Conservation (phyloP, 2,329 filamentous ascomycete genomes). For the Aaosphaeria arxii region DNA sequence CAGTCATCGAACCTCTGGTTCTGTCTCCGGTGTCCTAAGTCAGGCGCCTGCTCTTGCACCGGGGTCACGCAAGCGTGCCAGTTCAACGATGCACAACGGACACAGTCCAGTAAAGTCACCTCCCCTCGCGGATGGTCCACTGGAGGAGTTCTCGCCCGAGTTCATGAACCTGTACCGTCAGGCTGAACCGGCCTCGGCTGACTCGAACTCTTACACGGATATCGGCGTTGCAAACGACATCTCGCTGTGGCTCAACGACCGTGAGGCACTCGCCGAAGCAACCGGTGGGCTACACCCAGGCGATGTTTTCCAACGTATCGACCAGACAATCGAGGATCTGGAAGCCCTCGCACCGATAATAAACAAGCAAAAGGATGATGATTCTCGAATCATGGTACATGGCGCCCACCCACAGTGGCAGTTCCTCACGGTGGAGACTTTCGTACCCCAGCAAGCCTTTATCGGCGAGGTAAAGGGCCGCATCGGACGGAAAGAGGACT, state of each 20-base stretch:
- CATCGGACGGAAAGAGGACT: slow-evolving; percentile 48
- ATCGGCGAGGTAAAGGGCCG: slow-evolving; percentile 69
- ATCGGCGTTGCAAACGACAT: slow-evolving; percentile 72
- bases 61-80: slow-evolving; percentile 59
- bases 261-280: slow-evolving; percentile 64
- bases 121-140: slow-evolving; percentile 61
- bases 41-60: slow-evolving; percentile 64
- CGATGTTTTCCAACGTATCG: slow-evolving; percentile 68
- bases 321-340: slow-evolving; percentile 53
- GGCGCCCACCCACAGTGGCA: slow-evolving; percentile 68
- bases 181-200: slow-evolving; percentile 52
- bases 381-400: slow-evolving; percentile 47
- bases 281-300: slow-evolving; percentile 60
- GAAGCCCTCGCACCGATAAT: slow-evolving; percentile 52
- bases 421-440: slow-evolving; percentile 56
- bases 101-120: slow-evolving; percentile 77
- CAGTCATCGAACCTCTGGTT: slow-evolving; percentile 76
- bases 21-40: slow-evolving; percentile 63
- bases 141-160: slow-evolving; percentile 69
- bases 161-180: slow-evolving; percentile 74
- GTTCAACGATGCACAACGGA: slow-evolving; percentile 56
- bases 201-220: slow-evolving; percentile 75
- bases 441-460: slow-evolving; percentile 51
- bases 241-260: slow-evolving; percentile 74
- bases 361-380: slow-evolving; percentile 52